These are phyloP conservation scores for Curvularia spicifera DNA, from an alignment of 2,329 filamentous ascomycete genomes.

Conservation along the genomic window DNA sequence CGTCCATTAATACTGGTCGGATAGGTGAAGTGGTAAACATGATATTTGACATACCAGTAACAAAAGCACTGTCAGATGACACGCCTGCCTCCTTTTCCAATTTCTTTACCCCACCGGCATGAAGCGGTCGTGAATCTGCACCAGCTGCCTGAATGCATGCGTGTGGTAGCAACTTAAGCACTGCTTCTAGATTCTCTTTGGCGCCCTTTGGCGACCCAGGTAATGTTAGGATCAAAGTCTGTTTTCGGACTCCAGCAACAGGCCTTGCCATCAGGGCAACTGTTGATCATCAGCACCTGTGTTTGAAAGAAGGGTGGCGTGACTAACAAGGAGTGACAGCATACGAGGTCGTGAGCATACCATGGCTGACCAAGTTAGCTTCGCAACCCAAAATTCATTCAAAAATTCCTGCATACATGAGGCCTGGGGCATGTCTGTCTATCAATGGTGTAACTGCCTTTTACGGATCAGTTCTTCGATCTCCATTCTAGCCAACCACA, in stretches of 20 bases:
- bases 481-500: background rate
- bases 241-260: constrained; percentile 83
- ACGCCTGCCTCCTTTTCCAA: constrained; percentile 81
- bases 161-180: constrained; percentile 90
- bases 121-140: constrained; percentile 77
- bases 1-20: background rate
- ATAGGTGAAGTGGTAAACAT: background rate
- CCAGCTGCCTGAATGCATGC: constrained; percentile 91
- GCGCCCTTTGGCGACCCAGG: constrained; percentile 96
- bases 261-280: constrained; percentile 97
- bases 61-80: constrained; percentile 22
- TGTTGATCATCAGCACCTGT: constrained; percentile 50
- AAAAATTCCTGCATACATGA: constrained; percentile 64
- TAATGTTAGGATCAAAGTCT: constrained; percentile 82
- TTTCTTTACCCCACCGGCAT: constrained; percentile 80
- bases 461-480: constrained; percentile 9
- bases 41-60: constrained; percentile 21
- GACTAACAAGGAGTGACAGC: constrained; percentile 85
- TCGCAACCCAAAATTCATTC: background rate
- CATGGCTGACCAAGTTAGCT: constrained; percentile 64
- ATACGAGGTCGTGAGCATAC: constrained; percentile 86
- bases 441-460: constrained; percentile 80
- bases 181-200: constrained; percentile 86
- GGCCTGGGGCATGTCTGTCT: constrained; percentile 83
- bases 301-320: constrained; percentile 1